Evolutionary conservation across 768 basidiomycete genomes (phyloP), one percentile per base, ranked within the genome.

Genomic region (Hemileccinum rubropunctum): DNA sequence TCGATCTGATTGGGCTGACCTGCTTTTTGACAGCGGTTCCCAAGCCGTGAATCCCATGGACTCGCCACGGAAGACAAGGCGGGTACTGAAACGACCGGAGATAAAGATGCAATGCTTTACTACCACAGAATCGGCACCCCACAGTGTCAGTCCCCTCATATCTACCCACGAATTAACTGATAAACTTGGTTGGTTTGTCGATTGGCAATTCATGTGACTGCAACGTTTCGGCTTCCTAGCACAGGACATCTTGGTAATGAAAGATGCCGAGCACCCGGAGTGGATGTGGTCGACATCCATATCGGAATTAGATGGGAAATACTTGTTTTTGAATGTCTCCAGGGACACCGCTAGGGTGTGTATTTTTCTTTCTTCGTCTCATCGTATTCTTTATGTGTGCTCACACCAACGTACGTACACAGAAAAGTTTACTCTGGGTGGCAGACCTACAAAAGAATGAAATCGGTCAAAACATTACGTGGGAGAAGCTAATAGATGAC

Each of bases 391-490:
- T 23, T 40, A 45, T 18, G 40, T 14, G 17, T 33, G 37, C 44
- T 35, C 15, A 45, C 45, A 27, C 40, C 36, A 14, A 15, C 33
- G n/a, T 10, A n/a, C 17, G 37, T 36, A 23, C 26, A n/a, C 54
- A 89, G 87, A 83, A 82, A 81, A 85, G 88, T 60, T 63, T 83
- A 10, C 63, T 89, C 2, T 91, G 88, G 88, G 74, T 91, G 40
- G 78, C 84, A 7, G 82, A 89, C 56, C 73, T 89, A 8, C 61
- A 78, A 40, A 71, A 79, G 41, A 75, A 80, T 47, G 72, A 77
- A 48, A 84, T 89, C 21, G 81, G 80, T 9, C 73, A 73, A 44
- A 74, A 86, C 50, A 79, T 91, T 60, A 74, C 78, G 54, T 92
- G 89, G 88, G 73, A 76, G 53, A 88, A 87, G 66, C 53, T 92